These are phyloP conservation scores for Quercus engelmannii DNA, from an alignment of 306 rosid species.

Conservation along the genomic window DNA sequence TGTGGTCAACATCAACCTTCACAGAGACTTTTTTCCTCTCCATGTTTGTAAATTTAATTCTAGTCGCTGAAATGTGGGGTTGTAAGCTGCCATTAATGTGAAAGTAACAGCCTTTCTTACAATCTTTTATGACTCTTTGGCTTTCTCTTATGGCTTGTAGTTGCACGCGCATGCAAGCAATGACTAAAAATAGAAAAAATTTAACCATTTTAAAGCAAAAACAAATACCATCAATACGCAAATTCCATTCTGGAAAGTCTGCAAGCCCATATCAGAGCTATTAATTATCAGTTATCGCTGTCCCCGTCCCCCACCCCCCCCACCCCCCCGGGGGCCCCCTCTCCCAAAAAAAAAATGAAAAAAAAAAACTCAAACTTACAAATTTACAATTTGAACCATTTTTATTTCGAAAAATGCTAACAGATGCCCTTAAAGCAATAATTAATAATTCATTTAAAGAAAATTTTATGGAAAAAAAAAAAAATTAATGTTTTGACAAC, in stretches of 20 bases:
- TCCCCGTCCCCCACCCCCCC: too few relatives aligned
- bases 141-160: too few relatives aligned
- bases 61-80: neutral
- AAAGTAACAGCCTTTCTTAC: neutral
- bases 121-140: neutral
- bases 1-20: conserved; percentile 35
- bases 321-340: too few relatives aligned
- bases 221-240: neutral
- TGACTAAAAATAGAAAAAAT: neutral
- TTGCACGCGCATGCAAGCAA: neutral
- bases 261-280: neutral
- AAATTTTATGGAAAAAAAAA: too few relatives aligned
- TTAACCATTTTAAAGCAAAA: too few relatives aligned
- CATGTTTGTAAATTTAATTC: conserved; percentile 10
- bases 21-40: conserved; percentile 6
- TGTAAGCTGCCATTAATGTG: neutral
- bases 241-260: neutral
- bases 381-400: too few relatives aligned
- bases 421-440: fast-evolving
- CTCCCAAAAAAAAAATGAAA: too few relatives aligned
- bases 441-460: too few relatives aligned
- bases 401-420: fast-evolving
- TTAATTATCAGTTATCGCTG: too few relatives aligned
- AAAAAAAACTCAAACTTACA: too few relatives aligned
- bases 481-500: too few relatives aligned